Conservation (phyloP, 169 alveolate species). For the Theileria parva region DNA sequence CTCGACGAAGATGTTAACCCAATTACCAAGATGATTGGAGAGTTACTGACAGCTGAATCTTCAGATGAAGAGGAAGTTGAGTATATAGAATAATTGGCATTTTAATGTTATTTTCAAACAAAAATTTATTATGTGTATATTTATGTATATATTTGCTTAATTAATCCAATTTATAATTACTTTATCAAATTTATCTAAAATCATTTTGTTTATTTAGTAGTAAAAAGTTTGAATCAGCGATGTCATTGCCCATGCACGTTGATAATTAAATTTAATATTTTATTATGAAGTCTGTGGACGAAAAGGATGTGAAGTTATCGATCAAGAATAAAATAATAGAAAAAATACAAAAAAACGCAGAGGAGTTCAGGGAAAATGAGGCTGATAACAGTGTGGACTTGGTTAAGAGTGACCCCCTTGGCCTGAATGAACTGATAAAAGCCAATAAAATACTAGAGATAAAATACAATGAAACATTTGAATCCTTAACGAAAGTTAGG, state of each 20-base stretch:
- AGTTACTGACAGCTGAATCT: slow-evolving; percentile 69
- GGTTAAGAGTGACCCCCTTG: not conserved
- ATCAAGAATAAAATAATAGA: slow-evolving; percentile 48
- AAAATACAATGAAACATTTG: slow-evolving; percentile 61
- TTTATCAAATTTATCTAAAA: too few species aligned
- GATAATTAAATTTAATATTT: not conserved
- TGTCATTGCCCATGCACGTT: not conserved
- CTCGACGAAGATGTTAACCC: slow-evolving; percentile 84
- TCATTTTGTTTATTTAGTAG: not conserved
- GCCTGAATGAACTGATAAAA: slow-evolving; percentile 14
- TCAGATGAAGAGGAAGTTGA: slow-evolving; percentile 79
- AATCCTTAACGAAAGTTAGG: slow-evolving; percentile 54
- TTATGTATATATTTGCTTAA: too few species aligned
- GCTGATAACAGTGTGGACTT: not conserved
- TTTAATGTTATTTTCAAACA: not conserved
- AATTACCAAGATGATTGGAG: slow-evolving; percentile 81
- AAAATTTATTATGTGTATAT: too few species aligned
- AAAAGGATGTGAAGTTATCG: slow-evolving; percentile 26
- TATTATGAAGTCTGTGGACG: slow-evolving; percentile 9
- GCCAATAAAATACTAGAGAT: slow-evolving; percentile 36
- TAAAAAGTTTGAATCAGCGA: not conserved
- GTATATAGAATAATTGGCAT: slow-evolving; percentile 35
- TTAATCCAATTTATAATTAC: too few species aligned
- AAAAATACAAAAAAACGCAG: slow-evolving; percentile 55
- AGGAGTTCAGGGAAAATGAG: not conserved